Evolutionary conservation across 176 grass and related monocot genomes (phyloP), one percentile per base, ranked within the genome.

Genomic region (Saccharum spontaneum): DNA sequence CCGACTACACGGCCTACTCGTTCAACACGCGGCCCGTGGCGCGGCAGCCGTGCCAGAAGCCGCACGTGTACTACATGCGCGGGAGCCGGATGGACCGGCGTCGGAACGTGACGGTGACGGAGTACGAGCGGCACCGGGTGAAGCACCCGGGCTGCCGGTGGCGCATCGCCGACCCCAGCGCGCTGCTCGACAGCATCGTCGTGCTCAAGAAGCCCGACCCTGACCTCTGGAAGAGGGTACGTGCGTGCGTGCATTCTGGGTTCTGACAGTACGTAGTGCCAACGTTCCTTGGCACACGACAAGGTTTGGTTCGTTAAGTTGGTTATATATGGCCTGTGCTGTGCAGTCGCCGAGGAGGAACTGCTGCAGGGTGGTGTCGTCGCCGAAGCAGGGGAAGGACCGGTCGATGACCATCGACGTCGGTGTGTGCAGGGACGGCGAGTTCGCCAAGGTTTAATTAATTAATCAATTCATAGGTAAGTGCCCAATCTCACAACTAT

Each of bases 181-280:
- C 90, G 44, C 74, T 95, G 62, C 85, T 98, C 15, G 87, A 98
- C 85, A 71, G 37, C 89, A 44, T 95, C 86, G 72, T 95, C 86
- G 89, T 98, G 76, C 86, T 77, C 82, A 98, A 98, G 85, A 98
- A 89, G 41, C 91, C 93, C 83, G 93, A 98, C 79, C 91, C 93
- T 18, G 86, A 79, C 18, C 93, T 98, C 8, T 98, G 96, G 96
- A 87, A 93, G 63, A 80, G 93, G 83, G 96, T 98, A 83, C 8
- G 68, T 67, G 8, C 49, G 46, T 23, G 20, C 18, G 22, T 24
- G 8, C 28, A 28, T 28, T 28, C 28, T 28, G 28, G 0, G 22
- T 24, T 10, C 20, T n/a, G 54, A 1, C 52, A 20, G 36, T n/a
- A n/a, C n/a, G n/a, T 37, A 48, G 46, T 3, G 34, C 28, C 28